A percentile compares a stretch with the other conserved stretches of the same genome.
Evolutionary conservation across 1,284 basidiomycete genomes (phyloP).

Genomic region (Schizophyllum amplum): DNA sequence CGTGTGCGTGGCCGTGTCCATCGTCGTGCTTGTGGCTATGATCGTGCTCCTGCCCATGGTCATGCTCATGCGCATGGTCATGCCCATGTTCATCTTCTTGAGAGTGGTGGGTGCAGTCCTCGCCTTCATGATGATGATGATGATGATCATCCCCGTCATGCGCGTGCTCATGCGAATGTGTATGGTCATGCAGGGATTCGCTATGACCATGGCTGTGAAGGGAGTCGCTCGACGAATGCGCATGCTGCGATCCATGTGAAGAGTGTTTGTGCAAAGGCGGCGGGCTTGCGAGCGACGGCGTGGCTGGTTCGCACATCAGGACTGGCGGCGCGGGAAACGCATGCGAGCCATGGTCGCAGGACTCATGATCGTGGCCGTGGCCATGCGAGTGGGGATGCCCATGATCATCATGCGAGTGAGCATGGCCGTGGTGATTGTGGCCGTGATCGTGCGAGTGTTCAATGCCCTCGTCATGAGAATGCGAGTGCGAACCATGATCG

Average conservation of each 20-base stretch:
- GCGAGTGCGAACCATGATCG: conserved; percentile 10
- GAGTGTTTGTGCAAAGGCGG: conserved; percentile 15
- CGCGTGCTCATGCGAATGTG: neutral
- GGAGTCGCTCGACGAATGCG: neutral
- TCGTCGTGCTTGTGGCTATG: neutral
- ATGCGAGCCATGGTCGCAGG: conserved; percentile 11
- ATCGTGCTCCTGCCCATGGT: neutral
- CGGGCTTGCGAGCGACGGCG: conserved; percentile 17
- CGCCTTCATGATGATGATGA: too few species aligned
- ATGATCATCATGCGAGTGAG: conserved; percentile 5
- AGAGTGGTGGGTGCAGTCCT: conserved; percentile 4
- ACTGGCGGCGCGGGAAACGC: neutral
- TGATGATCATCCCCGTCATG: too few species aligned
- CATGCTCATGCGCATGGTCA: neutral
- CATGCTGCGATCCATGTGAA: conserved; percentile 7
- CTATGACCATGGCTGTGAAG: conserved; percentile 3
- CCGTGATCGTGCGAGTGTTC: conserved; percentile 18
- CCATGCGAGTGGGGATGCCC: conserved; percentile 8
- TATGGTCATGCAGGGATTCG: too few species aligned
- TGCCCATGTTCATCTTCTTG: conserved; percentile 8
- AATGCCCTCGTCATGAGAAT: conserved; percentile 10
- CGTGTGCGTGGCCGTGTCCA: neutral
- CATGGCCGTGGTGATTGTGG: conserved; percentile 18
- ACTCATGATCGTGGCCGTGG: conserved; percentile 12
- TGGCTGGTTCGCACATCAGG: conserved; percentile 7